Evolutionary conservation across 768 basidiomycete genomes (phyloP), one percentile per base, ranked within the genome.

Genomic region (Xanthoconium stramineum): DNA sequence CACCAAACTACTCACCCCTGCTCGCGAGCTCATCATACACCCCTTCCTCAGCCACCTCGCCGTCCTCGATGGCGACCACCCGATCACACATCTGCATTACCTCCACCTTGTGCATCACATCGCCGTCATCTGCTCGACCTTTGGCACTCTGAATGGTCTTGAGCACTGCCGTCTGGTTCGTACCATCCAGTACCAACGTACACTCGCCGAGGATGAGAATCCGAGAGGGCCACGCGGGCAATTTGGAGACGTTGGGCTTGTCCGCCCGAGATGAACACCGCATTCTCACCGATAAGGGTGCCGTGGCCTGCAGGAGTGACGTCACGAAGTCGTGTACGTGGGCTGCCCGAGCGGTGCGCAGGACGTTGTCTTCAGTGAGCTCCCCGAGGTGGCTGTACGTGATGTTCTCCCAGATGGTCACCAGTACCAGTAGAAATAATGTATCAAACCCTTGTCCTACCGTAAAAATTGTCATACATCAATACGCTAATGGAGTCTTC

Each of bases 161-260:
- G 64, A 98, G 72, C 15, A 98, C 88, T 17, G 82, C 86, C 2
- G 81, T 79, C 73, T 94, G 89, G 72, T 96, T 98, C 63, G 84
- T 83, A 2, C 82, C 76, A 68, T 98, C 95, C 56, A 98, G 74
- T 6, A 95, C 92, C 42, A 85, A 87, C n/a, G 96, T 98, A 68
- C 94, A 97, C 68, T 98, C 96, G 69, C 98, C 96, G 52, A 98
- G 75, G 36, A 98, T 85, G 45, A 97, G 76, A 14, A 98, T 81
- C 44, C 78, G 81, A 0, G 85, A 76, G 0, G 83, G 80, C 35
- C 90, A 79, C 2, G 86, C 88, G n/a, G 98, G 80, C 95, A 62
- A 98, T 94, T 68, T 90, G 88, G 17, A 98, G 75, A 8, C 96
- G 83, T 74, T 98, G 96, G 1, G 92, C 94, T 66, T 98, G 96